phyloP scores from a whole-genome alignment of 2,329 filamentous ascomycete genomes.

The Neofusicoccum laricinum region DNA sequence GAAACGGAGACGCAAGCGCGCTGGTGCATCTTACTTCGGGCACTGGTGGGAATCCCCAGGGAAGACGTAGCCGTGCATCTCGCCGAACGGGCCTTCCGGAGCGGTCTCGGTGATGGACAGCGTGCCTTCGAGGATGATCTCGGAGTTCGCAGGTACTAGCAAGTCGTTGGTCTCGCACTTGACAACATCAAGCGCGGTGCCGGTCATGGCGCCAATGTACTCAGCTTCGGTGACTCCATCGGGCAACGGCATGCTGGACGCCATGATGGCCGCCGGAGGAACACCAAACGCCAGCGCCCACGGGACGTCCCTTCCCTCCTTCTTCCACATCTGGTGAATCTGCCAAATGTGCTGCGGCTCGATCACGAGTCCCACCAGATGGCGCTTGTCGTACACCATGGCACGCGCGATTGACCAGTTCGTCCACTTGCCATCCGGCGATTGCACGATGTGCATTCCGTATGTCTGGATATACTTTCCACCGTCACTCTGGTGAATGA shows the following conservation, averaged over 20 bases:
- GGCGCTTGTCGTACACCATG: constrained; percentile 47
- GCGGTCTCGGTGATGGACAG: constrained; percentile 44
- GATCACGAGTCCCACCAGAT: constrained; percentile 43
- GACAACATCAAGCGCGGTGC: constrained; percentile 45
- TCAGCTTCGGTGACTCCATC: constrained; percentile 48
- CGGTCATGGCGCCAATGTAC: constrained; percentile 49
- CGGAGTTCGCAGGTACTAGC: constrained; percentile 48
- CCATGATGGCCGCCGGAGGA: constrained; percentile 50
- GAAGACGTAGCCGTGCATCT: constrained; percentile 43
- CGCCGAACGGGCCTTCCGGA: constrained; percentile 51
- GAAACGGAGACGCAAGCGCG: no score
- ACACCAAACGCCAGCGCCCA: constrained; percentile 50
- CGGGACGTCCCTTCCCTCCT: constrained; percentile 45
- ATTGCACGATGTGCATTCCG: constrained; percentile 48
- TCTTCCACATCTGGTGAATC: constrained; percentile 49
- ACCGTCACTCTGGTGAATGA: constrained; percentile 46
- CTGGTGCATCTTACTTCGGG: constrained; percentile 34
- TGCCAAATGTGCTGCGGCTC: constrained; percentile 47
- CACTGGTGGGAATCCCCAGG: constrained; percentile 38
- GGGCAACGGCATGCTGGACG: constrained; percentile 34
- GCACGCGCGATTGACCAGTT: constrained; percentile 47
- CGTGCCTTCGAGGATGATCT: constrained; percentile 53
- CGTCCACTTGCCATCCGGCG: constrained; percentile 47
- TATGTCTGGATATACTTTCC: constrained; percentile 53
- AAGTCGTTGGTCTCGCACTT: constrained; percentile 54